Evolutionary conservation across 2,329 filamentous ascomycete species (phyloP), one percentile per base, ranked within the genome.

Genomic region (Alternaria gansuensis): DNA sequence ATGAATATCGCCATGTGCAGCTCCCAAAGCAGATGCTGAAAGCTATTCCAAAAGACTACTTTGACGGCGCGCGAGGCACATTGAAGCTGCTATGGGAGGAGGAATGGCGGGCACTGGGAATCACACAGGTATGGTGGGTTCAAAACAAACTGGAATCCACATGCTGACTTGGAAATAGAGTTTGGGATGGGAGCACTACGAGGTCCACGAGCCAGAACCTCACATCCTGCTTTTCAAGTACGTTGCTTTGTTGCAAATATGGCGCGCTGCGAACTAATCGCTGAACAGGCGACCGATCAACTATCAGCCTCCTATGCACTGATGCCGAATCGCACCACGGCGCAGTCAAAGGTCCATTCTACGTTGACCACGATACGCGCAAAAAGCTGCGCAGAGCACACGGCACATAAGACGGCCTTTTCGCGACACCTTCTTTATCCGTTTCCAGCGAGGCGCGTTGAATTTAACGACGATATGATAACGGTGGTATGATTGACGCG

Each of bases 181-280:
- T 83, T 83, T 99, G 73, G 95, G 95, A 57, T 99, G 95, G 95
- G 94, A 98, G 78, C 95, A 99, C 79, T 99, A 99, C 77, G 95
- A 99, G 80, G 95, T 99, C 54, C 95, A 99, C 79, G 95, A 98
- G 79, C 95, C 95, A 41, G 95, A 99, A 82, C 95, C 95, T 66
- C 95, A 99, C 79, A 99, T 99, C 74, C 86, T 99, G 54, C 87
- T 99, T 31, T 99, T 99, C 87, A 99, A 99, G 94, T 97, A 82
- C 79, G 91, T 83, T 28, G 17, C 62, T 67, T 31, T 10, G 13
- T 14, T 37, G 14, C 23, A 21, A 13, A 14, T n/a, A 7, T 39
- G n/a, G 14, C 10, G 31, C 13, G 29, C 23, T 34, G 51, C 31
- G 34, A 55, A 48, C 66, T 67, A 64, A 66, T 21, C 5, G 46